phyloP scores from a whole-genome alignment of 2,329 filamentous ascomycete species.

The Alternaria incomplexa region DNA sequence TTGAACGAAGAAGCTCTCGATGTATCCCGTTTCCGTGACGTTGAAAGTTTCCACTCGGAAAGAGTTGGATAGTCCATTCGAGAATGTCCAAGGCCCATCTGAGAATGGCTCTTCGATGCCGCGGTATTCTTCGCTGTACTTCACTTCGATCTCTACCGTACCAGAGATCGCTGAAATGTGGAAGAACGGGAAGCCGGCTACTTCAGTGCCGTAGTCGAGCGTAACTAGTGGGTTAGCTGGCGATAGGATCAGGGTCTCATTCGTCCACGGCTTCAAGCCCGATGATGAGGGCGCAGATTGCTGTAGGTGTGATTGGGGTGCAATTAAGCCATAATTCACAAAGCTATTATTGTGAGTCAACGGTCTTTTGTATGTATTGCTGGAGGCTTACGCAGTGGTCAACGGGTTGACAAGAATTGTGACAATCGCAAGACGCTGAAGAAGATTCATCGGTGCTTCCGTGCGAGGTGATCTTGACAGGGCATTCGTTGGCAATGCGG shows the following conservation, averaged over 20 bases:
- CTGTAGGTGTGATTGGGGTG: background rate
- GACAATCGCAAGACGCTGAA: background rate
- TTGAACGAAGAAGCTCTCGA: constrained; percentile 48
- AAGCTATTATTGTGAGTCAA: background rate
- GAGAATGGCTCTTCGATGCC: background rate
- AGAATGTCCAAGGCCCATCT: constrained; percentile 26
- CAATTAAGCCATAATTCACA: background rate
- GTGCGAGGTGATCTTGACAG: background rate
- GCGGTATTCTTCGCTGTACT: background rate
- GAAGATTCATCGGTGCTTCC: background rate
- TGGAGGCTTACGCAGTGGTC: background rate
- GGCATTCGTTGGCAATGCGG: background rate
- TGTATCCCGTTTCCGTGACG: constrained; percentile 35
- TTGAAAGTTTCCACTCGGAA: constrained; percentile 22
- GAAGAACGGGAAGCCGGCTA: constrained; percentile 24
- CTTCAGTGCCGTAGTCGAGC: constrained; percentile 24
- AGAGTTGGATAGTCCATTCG: constrained; percentile 16
- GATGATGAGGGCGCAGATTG: background rate
- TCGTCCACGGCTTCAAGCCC: background rate
- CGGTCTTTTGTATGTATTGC: background rate
- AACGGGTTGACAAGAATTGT: background rate
- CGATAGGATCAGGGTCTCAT: background rate
- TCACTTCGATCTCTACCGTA: background rate
- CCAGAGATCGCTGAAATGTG: background rate
- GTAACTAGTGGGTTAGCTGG: constrained; percentile 5